phyloP scores from a whole-genome alignment of 805 yeast species.

The Yarrowia keelungensis region DNA sequence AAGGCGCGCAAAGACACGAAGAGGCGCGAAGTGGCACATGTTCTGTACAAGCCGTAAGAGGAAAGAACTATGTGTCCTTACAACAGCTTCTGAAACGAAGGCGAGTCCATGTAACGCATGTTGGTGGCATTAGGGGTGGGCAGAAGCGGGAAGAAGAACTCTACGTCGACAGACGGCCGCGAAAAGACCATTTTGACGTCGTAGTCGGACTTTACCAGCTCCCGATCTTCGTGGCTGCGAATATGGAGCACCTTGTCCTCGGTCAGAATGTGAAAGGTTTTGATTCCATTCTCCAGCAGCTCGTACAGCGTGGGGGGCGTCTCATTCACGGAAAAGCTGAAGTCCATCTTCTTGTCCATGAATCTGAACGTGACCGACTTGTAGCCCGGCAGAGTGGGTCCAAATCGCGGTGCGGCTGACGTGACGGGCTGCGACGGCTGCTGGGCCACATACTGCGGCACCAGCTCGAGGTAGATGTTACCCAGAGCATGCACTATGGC shows the following conservation, averaged over 20 bases:
- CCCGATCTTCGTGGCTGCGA: constrained; percentile 27
- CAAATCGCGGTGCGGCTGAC: constrained; percentile 2
- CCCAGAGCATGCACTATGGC: constrained; percentile 66
- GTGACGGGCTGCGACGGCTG: background rate
- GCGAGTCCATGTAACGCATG: constrained; percentile 26
- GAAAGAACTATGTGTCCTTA: background rate
- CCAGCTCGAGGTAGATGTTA: constrained; percentile 66
- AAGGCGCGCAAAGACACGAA: too few species aligned
- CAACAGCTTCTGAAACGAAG: constrained; percentile 26
- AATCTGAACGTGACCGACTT: constrained; percentile 49
- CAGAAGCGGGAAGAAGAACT: constrained; percentile 35
- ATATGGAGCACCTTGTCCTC: constrained; percentile 49
- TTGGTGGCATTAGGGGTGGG: constrained; percentile 18
- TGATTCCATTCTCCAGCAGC: constrained; percentile 75
- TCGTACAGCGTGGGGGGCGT: constrained; percentile 85
- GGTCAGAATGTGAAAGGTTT: constrained; percentile 66
- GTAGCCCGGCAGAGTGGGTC: constrained; percentile 23
- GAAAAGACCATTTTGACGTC: constrained; percentile 31
- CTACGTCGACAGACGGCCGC: constrained; percentile 23
- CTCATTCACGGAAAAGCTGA: constrained; percentile 66
- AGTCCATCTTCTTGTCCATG: constrained; percentile 55
- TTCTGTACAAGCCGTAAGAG: too few species aligned
- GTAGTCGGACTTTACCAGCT: constrained; percentile 35
- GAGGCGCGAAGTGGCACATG: too few species aligned
- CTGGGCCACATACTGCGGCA: constrained; percentile 10